Conservation (phyloP, 768 basidiomycete species). For the Psilocybe sp. region DNA sequence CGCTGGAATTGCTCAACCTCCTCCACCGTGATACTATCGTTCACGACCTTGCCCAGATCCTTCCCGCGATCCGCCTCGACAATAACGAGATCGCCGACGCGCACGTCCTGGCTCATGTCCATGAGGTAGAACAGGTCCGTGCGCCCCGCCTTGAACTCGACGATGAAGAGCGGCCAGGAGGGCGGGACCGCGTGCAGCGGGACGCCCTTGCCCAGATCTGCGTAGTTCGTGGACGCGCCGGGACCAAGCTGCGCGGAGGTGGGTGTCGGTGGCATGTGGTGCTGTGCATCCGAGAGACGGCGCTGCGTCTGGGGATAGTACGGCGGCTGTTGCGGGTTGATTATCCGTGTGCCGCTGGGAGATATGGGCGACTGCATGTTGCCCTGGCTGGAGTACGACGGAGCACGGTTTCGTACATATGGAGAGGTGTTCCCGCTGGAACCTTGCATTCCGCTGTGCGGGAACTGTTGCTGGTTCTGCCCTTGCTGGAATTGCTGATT, state of each 20-base stretch:
- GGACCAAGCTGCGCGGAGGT: constrained; percentile 17
- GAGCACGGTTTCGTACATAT: constrained; percentile 39
- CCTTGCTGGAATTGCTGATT: constrained; percentile 24
- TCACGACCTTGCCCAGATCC: constrained; percentile 89
- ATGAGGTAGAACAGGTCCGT: constrained; percentile 93
- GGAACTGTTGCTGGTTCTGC: constrained; percentile 14
- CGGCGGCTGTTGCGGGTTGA: constrained; percentile 45
- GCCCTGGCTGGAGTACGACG: constrained; percentile 36
- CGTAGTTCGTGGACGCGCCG: constrained; percentile 21
- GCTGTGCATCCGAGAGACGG: constrained; percentile 37
- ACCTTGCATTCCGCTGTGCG: constrained; percentile 9
- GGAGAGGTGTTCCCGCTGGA: constrained; percentile 19
- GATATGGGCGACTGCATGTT: constrained; percentile 56
- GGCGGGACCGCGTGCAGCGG: constrained; percentile 81
- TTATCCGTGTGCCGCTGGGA: constrained; percentile 33
- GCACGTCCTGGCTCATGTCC: constrained; percentile 55
- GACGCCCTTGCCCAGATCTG: constrained; percentile 85
- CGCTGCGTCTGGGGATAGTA: constrained; percentile 43
- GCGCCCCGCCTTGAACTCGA: constrained; percentile 96
- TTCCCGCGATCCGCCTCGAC: constrained; percentile 96
- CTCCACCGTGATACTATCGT: constrained; percentile 84
- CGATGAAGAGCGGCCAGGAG: constrained; percentile 89
- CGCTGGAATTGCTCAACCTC: constrained; percentile 92
- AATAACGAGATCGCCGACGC: constrained; percentile 89
- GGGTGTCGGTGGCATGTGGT: constrained; percentile 21